Percentiles rank a stretch among this genome's conserved stretches.
phyloP scores from a whole-genome alignment of 129 eudicot genomes.

The Gnaphalium uliginosum region DNA sequence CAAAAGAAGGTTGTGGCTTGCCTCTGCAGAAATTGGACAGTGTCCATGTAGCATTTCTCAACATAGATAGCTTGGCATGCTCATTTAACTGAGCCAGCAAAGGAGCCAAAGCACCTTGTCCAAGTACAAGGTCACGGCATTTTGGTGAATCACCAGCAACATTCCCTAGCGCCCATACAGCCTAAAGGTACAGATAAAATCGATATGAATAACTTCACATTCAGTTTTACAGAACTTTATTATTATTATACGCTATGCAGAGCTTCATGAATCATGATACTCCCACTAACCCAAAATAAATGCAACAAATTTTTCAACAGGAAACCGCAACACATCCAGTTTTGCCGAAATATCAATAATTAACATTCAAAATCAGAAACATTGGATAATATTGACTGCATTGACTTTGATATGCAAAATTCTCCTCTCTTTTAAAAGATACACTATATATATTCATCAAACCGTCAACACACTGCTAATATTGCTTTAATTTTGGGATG shows the following conservation, averaged over 20 bases:
- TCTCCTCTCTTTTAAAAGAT: not conserved
- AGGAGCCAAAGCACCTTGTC: conserved; percentile 63
- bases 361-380: not conserved
- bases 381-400: not conserved
- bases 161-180: conserved; percentile 88
- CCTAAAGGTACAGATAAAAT: conserved; percentile 38
- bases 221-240: not conserved
- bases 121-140: conserved; percentile 74
- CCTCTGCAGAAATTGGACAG: conserved; percentile 83
- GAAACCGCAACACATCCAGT: not conserved
- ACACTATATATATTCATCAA: too few relatives aligned
- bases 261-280: not conserved
- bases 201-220: not conserved
- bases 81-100: conserved; percentile 69
- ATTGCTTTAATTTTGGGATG: not conserved
- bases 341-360: too few relatives aligned
- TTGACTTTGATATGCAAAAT: not conserved
- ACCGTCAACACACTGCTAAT: too few relatives aligned
- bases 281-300: not conserved
- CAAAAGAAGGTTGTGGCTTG: conserved; percentile 76
- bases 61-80: conserved; percentile 77
- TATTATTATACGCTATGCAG: not conserved
- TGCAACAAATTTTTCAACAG: not conserved
- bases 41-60: conserved; percentile 87
- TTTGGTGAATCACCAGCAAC: conserved; percentile 89